Evolutionary conservation across 768 basidiomycete species (phyloP), one percentile per base, ranked within the genome.

Genomic region (Calocybe gangraenosa): DNA sequence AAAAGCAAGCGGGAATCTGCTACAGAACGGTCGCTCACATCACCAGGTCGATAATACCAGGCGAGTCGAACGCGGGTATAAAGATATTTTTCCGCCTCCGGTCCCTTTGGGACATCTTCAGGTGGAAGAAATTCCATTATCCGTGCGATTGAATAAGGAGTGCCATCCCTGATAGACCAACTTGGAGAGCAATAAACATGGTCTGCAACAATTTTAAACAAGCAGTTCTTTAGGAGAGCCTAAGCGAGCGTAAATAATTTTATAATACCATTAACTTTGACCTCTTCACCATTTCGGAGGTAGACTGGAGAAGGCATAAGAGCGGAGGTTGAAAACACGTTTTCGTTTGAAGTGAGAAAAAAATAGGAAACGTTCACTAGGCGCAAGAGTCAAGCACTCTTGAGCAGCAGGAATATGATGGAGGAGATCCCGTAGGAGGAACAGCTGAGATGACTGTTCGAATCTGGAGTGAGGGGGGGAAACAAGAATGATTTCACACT

Each of bases 171-270:
- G 49, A 87, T 76, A 46, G 84, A 79, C 92, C 92, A 97, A 50
- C 83, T 87, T 22, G 92, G 88, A 23, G 94, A 92, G 68, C 92
- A 92, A 63, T 96, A 98, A 56, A 97, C 94, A 70, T 97, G 93
- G 67, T 97, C 95, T 96, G 57, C 46, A 60, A 65, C 76, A 68
- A 74, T 66, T n/a, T n/a, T 64, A 56, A 51, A 53, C 59, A 23
- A 65, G 59, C 14, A 1, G 45, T 34, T 20, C 41, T 15, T 35
- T 23, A 37, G 44, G 40, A 35, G 30, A 55, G 37, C 41, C 36
- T 34, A 36, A 47, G 52, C 37, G 51, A 42, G 51, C 53, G 40
- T 41, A 50, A 56, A 51, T 42, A 48, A 47, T 48, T 65, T 28
- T 28, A 28, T 64, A 72, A 48, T 80, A 92, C 89, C 89, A 70